These are phyloP conservation scores for Malassezia sympodialis DNA, from an alignment of 1,284 basidiomycete genomes.

Conservation along the genomic window DNA sequence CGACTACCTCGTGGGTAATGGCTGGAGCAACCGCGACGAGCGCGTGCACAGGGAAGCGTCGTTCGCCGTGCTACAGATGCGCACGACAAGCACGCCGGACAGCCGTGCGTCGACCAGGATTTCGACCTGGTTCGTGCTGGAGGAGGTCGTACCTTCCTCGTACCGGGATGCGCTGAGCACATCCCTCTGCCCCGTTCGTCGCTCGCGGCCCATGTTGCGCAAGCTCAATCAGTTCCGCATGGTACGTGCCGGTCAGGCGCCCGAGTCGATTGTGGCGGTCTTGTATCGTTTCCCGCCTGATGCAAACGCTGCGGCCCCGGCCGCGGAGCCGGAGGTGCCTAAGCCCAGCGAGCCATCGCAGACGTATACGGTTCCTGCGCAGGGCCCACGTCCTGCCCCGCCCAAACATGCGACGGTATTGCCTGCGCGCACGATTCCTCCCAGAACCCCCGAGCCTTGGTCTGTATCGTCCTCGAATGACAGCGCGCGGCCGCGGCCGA, in stretches of 20 bases:
- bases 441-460: not conserved
- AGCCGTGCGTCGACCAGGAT: not conserved
- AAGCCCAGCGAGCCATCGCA: not conserved
- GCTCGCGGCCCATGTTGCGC: slow-evolving; percentile 36
- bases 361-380: not conserved
- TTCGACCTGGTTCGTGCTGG: slow-evolving; percentile 39
- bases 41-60: slow-evolving; percentile 41
- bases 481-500: not conserved
- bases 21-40: slow-evolving; percentile 47
- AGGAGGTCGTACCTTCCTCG: slow-evolving; percentile 39
- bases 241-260: slow-evolving; percentile 13
- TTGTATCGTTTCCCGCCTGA: slow-evolving; percentile 1
- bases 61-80: slow-evolving; percentile 45
- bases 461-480: not conserved
- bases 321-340: not conserved
- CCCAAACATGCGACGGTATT: not conserved
- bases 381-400: not conserved
- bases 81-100: slow-evolving; percentile 21
- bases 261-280: slow-evolving; percentile 13
- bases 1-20: slow-evolving; percentile 39
- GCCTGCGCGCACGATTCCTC: not conserved
- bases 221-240: slow-evolving; percentile 40
- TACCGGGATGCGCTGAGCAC: slow-evolving; percentile 37
- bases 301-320: not conserved
- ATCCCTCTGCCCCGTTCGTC: slow-evolving; percentile 19